These are phyloP conservation scores for Candida ovalis DNA, from an alignment of 805 yeast genomes.

Conservation along the genomic window DNA sequence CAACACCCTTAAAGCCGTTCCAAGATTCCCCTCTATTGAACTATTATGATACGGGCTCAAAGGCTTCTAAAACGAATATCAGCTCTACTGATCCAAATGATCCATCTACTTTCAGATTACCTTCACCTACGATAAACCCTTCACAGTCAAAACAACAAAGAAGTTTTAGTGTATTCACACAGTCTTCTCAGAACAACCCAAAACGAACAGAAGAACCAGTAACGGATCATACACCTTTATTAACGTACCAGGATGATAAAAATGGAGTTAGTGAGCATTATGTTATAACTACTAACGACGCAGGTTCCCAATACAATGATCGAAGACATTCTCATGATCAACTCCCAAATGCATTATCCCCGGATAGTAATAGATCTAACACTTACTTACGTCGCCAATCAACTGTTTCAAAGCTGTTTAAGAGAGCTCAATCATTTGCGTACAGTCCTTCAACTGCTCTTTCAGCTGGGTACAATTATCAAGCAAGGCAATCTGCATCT, in stretches of 20 bases:
- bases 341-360: neutral
- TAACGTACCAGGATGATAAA: neutral
- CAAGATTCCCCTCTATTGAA: neutral
- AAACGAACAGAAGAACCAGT: neutral
- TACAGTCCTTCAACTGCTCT: conserved; percentile 4
- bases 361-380: neutral
- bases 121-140: neutral
- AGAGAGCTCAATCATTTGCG: conserved; percentile 14
- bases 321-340: neutral
- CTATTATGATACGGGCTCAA: neutral
- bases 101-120: neutral
- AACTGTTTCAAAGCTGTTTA: conserved; percentile 19
- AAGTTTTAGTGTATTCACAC: neutral
- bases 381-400: conserved; percentile 20
- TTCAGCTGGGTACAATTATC: neutral
- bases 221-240: neutral
- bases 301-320: neutral
- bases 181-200: neutral
- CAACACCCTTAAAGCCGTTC: neutral
- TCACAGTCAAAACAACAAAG: neutral
- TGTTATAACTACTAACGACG: neutral
- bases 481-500: neutral
- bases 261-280: neutral
- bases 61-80: neutral
- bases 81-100: neutral